phyloP scores from a whole-genome alignment of 352 stramenopile species.

The Phytopythium boreale region DNA sequence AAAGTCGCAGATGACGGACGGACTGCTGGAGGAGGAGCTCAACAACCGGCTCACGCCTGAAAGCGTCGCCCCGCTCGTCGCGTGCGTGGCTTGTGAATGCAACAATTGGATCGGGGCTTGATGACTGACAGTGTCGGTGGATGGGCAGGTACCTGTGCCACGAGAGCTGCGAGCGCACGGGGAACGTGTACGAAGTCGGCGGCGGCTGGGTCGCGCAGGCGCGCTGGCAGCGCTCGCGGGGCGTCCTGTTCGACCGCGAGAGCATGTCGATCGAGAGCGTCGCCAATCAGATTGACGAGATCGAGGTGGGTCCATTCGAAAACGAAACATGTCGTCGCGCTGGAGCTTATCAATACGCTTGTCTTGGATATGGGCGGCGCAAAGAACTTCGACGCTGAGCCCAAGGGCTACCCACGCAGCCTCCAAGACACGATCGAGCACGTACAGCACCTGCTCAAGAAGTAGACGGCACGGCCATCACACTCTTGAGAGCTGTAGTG shows the following conservation, averaged over 20 bases:
- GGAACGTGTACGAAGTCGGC: slow-evolving; percentile 81
- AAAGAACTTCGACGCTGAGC: slow-evolving; percentile 57
- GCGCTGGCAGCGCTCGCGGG: slow-evolving; percentile 71
- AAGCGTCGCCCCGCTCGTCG: slow-evolving; percentile 78
- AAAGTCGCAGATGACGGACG: slow-evolving; percentile 84
- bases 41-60: slow-evolving; percentile 71
- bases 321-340: background rate
- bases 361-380: slow-evolving; percentile 1
- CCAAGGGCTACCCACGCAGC: slow-evolving; percentile 54
- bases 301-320: slow-evolving; percentile 30
- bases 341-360: too few relatives aligned
- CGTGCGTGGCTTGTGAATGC: slow-evolving; percentile 38
- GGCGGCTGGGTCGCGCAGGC: slow-evolving; percentile 76
- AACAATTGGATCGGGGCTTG: background rate
- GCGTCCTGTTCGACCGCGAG: slow-evolving; percentile 48
- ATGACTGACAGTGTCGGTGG: background rate
- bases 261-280: slow-evolving; percentile 51
- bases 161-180: slow-evolving; percentile 65
- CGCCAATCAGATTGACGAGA: slow-evolving; percentile 44
- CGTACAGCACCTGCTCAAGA: slow-evolving; percentile 36
- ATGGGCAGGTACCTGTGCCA: slow-evolving; percentile 68
- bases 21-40: slow-evolving; percentile 61
- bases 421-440: slow-evolving; percentile 59
- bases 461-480: background rate
- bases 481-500: background rate